Evolutionary conservation across 352 stramenopile genomes (phyloP).

Genomic region (Pythium apleroticum): DNA sequence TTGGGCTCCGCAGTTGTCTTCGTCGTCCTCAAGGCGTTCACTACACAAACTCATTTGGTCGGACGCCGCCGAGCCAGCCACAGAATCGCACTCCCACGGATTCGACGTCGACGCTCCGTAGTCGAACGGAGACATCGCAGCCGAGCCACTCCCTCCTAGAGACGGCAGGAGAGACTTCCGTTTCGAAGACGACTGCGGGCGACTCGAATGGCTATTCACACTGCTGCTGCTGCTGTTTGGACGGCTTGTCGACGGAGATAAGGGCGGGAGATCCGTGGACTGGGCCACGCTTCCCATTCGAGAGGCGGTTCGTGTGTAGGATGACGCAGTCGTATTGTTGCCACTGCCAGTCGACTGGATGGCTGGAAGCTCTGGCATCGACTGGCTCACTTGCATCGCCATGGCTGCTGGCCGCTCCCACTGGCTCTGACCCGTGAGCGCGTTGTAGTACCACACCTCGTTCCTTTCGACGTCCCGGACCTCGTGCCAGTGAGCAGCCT

Average conservation of each 20-base stretch:
- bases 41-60: conserved; percentile 45
- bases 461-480: conserved; percentile 66
- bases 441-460: conserved; percentile 86
- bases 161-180: not conserved
- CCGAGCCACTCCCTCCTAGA: conserved; percentile 12
- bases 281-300: not conserved
- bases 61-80: conserved; percentile 33
- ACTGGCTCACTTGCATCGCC: conserved; percentile 12
- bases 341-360: conserved; percentile 15
- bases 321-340: not conserved
- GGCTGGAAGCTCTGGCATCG: conserved; percentile 28
- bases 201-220: not conserved
- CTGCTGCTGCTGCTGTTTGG: conserved; percentile 17
- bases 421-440: conserved; percentile 62
- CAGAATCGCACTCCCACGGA: conserved; percentile 67
- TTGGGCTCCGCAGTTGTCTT: conserved; percentile 19
- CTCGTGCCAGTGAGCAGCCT: conserved; percentile 55
- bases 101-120: conserved; percentile 31
- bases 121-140: conserved; percentile 31
- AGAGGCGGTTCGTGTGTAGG: not conserved
- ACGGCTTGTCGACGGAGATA: conserved; percentile 21
- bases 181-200: not conserved
- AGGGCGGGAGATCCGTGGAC: conserved; percentile 16
- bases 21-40: conserved; percentile 37
- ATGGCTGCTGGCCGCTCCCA: conserved; percentile 57